A percentile compares a stretch with the other conserved stretches of the same genome.
Evolutionary conservation across 768 basidiomycete genomes (phyloP).

Genomic region (Mycena belliarum): DNA sequence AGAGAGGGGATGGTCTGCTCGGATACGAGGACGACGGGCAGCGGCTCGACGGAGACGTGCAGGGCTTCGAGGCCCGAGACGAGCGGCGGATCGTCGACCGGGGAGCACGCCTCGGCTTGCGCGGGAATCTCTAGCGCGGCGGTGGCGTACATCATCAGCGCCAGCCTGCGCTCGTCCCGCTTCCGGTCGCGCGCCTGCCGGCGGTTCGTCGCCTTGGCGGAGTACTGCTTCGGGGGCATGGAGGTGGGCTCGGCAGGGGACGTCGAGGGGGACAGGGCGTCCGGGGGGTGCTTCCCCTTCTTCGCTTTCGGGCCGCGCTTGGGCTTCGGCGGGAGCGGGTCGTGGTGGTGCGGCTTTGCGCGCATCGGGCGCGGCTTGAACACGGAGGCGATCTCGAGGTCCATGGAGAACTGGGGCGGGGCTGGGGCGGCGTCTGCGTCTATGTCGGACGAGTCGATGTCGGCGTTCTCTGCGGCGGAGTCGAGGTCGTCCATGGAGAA

Average conservation of each 20-base stretch:
- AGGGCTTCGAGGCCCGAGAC: slow-evolving; percentile 34
- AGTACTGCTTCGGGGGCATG: slow-evolving; percentile 15
- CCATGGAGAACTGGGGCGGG: slow-evolving; percentile 38
- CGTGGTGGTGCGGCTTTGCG: slow-evolving; percentile 36
- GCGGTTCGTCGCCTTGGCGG: slow-evolving; percentile 36
- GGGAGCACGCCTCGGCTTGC: neutral
- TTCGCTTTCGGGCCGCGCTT: slow-evolving; percentile 34
- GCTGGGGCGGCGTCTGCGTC: slow-evolving; percentile 15
- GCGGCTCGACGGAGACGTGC: slow-evolving; percentile 31
- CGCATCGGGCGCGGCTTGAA: slow-evolving; percentile 73
- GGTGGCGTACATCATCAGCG: slow-evolving; percentile 32
- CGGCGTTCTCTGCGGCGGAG: slow-evolving; percentile 24
- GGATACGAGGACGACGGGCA: neutral
- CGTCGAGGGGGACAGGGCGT: slow-evolving; percentile 8
- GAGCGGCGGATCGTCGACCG: slow-evolving; percentile 26
- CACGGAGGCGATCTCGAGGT: slow-evolving; percentile 70
- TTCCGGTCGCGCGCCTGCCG: slow-evolving; percentile 52
- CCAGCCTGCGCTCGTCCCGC: slow-evolving; percentile 48
- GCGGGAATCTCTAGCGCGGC: slow-evolving; percentile 3
- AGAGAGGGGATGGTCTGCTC: slow-evolving; percentile 9
- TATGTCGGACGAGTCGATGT: slow-evolving; percentile 28
- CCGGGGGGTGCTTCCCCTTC: slow-evolving; percentile 36
- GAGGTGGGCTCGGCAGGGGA: neutral
- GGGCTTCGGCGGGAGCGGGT: slow-evolving; percentile 34
- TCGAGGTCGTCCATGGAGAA: slow-evolving; percentile 55